Percentiles rank a stretch among this genome's conserved stretches.
These are phyloP conservation scores for Pogostemon cablin DNA, from an alignment of 257 asterid species.

Conservation along the genomic window DNA sequence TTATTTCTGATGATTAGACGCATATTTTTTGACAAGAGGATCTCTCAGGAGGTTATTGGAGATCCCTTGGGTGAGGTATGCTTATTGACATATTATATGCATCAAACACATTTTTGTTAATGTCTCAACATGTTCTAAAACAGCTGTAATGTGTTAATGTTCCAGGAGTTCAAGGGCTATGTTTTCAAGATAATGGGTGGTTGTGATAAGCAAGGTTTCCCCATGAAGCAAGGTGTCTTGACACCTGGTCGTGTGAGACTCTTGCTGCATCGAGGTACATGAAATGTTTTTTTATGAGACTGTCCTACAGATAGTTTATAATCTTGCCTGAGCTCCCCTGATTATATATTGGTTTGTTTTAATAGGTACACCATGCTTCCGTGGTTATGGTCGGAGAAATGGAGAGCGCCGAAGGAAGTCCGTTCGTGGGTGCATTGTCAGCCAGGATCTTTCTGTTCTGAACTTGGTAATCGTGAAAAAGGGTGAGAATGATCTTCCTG, in stretches of 20 bases:
- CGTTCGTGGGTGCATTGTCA: too few relatives aligned
- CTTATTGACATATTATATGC: neutral
- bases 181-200: constrained; percentile 60
- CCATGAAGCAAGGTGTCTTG: constrained; percentile 61
- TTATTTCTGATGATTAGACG: constrained; percentile 33
- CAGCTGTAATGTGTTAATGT: neutral
- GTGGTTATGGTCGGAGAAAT: too few relatives aligned
- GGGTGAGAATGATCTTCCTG: too few relatives aligned
- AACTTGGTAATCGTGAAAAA: too few relatives aligned
- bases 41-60: neutral
- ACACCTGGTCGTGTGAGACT: constrained; percentile 58
- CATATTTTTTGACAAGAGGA: constrained; percentile 46
- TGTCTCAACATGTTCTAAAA: neutral
- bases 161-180: constrained; percentile 49
- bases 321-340: too few relatives aligned
- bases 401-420: too few relatives aligned
- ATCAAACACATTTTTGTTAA: too few relatives aligned
- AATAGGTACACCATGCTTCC: too few relatives aligned
- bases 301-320: too few relatives aligned
- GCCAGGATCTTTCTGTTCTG: too few relatives aligned
- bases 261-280: constrained; percentile 42
- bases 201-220: constrained; percentile 58
- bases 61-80: constrained; percentile 50
- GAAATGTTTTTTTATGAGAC: too few relatives aligned
- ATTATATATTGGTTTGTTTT: too few relatives aligned